Base-by-base conservation (phyloP, 768 basidiomycete species). In the Amanita fuliginea region DNA sequence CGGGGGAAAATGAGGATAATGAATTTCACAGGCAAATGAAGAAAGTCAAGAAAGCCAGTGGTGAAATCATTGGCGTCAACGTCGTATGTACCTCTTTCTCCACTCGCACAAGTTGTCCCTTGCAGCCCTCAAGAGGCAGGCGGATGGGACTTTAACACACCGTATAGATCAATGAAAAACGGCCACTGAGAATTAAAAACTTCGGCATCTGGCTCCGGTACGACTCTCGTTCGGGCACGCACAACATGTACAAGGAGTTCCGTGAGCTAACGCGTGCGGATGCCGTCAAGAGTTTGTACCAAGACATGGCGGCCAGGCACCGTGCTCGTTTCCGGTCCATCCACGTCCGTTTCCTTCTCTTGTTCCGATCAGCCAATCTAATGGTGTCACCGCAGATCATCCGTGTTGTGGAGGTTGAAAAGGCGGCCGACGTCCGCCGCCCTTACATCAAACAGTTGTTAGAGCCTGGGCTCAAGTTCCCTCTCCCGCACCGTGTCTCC, bases 201-300 rank as follows among this genome's bases (percentile, higher is more conserved):
- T 97, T 99, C 65, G 96, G 96, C 58, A 89, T 99, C 73, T 98
- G 96, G 96, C 71, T 99, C 66, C 88, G 95, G 60, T 99, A 99
- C 72, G 96, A 99, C 73, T 98, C 95, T 48, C 92, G 95, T 60
- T 96, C 94, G 46, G 96, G 96, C 55, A 99, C 96, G 41, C 96
- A 98, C 84, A 99, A 99, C 83, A 95, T 97, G 93, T 96, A 96
- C 87, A 94, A 94, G 81, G 87, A 90, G 70, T 97, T 90, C 86
- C 90, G 93, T 63, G 95, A 98, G 61, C 84, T 99, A 59, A 77
- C 77, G 59, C 85, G 96, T 56, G 84, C 90, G 53, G 94, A 90
- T 65, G 95, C 96, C 51, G 96, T 98, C 66, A 93, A 88, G 78
- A 77, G 83, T 59, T 70, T 97, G 67, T 98, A 98, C 81, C 95